These are phyloP conservation scores for Talaromyces trachyspermus DNA, from an alignment of 495 filamentous ascomycete species.

Conservation along the genomic window DNA sequence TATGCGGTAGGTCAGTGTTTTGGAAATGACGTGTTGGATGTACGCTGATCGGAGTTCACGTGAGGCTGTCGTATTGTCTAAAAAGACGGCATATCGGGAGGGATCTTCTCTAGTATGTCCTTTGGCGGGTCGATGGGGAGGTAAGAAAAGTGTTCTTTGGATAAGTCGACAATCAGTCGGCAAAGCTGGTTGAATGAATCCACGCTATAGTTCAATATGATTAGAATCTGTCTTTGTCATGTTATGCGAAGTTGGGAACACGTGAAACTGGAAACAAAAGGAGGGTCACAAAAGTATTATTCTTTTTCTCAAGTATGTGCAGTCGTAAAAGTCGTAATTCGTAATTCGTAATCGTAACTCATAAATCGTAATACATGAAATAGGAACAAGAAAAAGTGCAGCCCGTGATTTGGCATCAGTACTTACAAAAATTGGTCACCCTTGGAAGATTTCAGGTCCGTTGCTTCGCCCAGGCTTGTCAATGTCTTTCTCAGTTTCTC, in stretches of 20 bases:
- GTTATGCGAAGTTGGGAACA: too few species aligned
- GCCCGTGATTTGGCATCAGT: too few species aligned
- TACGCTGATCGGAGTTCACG: constrained; percentile 53
- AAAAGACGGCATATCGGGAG: constrained; percentile 46
- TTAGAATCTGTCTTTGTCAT: too few species aligned
- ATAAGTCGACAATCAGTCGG: constrained; percentile 50
- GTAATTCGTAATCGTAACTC: too few species aligned
- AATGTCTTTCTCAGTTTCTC: constrained; percentile 49
- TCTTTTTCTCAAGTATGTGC: too few species aligned
- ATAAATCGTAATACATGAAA: too few species aligned
- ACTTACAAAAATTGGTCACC: constrained; percentile 60
- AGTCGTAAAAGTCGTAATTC: too few species aligned
- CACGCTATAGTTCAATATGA: constrained; percentile 38
- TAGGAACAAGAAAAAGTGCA: too few species aligned
- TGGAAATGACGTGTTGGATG: constrained; percentile 52
- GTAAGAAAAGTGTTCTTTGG: constrained; percentile 49
- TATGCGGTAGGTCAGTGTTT: constrained; percentile 52
- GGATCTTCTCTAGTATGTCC: constrained; percentile 45
- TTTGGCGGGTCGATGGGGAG: constrained; percentile 50
- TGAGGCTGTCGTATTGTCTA: constrained; percentile 32
- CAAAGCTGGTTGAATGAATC: constrained; percentile 53
- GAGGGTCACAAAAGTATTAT: too few species aligned
- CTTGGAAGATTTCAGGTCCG: constrained; percentile 50
- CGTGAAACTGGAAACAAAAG: too few species aligned
- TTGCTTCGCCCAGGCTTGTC: constrained; percentile 49